These are phyloP conservation scores for Mollisiaceae sp. DNA, from an alignment of 2,329 filamentous ascomycete species.

Conservation along the genomic window DNA sequence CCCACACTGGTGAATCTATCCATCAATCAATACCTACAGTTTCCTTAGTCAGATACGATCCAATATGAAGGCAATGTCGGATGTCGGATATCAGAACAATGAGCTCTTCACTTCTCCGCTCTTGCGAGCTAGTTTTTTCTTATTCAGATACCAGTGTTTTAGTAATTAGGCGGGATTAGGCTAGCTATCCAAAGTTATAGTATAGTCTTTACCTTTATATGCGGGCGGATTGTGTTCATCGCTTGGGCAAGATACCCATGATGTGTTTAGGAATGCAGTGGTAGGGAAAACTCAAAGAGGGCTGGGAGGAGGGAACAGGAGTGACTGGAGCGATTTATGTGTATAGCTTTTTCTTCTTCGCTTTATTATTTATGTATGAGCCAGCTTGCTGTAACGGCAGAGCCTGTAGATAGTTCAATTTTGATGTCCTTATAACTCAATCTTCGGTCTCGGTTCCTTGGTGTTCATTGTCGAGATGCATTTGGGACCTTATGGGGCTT, in stretches of 20 bases:
- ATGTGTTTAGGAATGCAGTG: background rate
- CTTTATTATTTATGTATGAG: constrained; percentile 22
- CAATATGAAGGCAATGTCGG: background rate
- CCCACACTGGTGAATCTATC: background rate
- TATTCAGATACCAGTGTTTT: constrained; percentile 13
- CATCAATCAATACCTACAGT: constrained; percentile 4
- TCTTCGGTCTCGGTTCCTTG: background rate
- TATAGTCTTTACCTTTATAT: background rate
- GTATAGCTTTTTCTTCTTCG: constrained; percentile 26
- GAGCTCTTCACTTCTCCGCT: background rate
- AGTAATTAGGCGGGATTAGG: constrained; percentile 6
- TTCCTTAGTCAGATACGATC: background rate
- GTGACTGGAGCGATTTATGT: constrained; percentile 20
- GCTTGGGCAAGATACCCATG: constrained; percentile 8
- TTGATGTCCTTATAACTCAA: constrained; percentile 25
- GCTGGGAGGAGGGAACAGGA: background rate
- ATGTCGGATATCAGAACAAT: background rate
- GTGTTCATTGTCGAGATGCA: background rate
- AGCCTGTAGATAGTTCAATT: constrained; percentile 34
- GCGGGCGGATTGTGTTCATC: background rate
- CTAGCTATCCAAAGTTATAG: background rate
- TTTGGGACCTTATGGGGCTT: background rate
- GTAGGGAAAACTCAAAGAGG: background rate
- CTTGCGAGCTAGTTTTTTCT: constrained; percentile 12
- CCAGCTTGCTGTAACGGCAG: constrained; percentile 23